Conservation (phyloP, 257 asterid genomes). For the Echites panduratus region DNA sequence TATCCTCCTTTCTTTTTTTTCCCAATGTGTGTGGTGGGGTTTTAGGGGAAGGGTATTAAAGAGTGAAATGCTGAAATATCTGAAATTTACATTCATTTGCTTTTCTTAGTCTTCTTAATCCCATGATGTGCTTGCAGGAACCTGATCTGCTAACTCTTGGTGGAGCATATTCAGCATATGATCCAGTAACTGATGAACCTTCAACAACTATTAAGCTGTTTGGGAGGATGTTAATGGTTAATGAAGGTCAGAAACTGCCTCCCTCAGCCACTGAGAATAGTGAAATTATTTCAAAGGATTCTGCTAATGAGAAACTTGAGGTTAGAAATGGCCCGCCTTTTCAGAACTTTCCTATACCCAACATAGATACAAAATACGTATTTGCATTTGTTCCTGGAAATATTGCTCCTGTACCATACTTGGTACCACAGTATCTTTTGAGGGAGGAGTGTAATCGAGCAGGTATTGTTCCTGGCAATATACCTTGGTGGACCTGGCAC, state of each 20-base stretch:
- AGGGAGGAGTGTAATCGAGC: constrained; percentile 20
- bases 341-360: constrained; percentile 16
- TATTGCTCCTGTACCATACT: constrained; percentile 20
- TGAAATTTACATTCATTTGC: not conserved
- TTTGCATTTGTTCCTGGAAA: constrained; percentile 28
- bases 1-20: not conserved
- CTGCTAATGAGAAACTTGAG: constrained; percentile 17
- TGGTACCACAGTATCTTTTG: constrained; percentile 24
- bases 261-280: constrained; percentile 18
- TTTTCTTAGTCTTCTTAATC: constrained; percentile 12
- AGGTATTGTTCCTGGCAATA: constrained; percentile 20
- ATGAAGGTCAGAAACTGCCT: constrained; percentile 32
- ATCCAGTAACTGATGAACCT: constrained; percentile 28
- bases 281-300: constrained; percentile 15
- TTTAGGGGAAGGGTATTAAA: not conserved
- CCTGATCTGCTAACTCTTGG: constrained; percentile 39
- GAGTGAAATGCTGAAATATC: not conserved
- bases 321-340: constrained; percentile 14
- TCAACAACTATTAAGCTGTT: constrained; percentile 52
- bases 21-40: not conserved
- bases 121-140: constrained; percentile 34
- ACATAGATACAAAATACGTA: constrained; percentile 25
- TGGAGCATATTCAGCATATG: constrained; percentile 31
- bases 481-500: constrained; percentile 48
- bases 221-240: constrained; percentile 55